These are phyloP conservation scores for Deinandra increscens DNA, from an alignment of 129 eudicot species.

Conservation along the genomic window DNA sequence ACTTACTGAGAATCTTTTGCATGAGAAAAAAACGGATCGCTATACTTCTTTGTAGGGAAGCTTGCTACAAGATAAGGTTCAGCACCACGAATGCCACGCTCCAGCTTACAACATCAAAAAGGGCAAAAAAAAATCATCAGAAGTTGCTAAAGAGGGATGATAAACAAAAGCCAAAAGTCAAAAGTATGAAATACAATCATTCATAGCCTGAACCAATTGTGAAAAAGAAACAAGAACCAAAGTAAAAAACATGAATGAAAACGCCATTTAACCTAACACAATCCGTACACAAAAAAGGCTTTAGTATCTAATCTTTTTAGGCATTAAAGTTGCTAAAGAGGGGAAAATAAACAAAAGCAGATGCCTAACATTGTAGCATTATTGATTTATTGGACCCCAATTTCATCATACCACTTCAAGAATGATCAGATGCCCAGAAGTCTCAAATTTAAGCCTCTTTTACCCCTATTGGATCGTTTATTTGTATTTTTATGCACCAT, in stretches of 20 bases:
- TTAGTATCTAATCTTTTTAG: slow-evolving; percentile 22
- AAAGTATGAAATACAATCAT: slow-evolving; percentile 1
- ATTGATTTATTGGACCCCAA: slow-evolving; percentile 24
- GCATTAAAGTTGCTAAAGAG: slow-evolving; percentile 12
- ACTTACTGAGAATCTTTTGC: slow-evolving; percentile 82
- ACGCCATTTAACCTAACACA: slow-evolving; percentile 25
- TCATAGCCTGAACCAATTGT: slow-evolving; percentile 1
- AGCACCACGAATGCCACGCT: slow-evolving; percentile 72
- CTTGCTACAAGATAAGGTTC: slow-evolving; percentile 69
- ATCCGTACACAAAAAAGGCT: background rate
- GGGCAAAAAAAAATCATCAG: background rate
- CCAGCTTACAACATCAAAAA: slow-evolving; percentile 48
- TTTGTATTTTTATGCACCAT: too few species aligned
- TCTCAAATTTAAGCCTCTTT: slow-evolving; percentile 12
- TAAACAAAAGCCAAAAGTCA: background rate
- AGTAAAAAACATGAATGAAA: slow-evolving; percentile 18
- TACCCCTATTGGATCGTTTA: too few species aligned
- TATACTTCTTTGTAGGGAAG: slow-evolving; percentile 78
- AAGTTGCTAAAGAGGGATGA: too few species aligned
- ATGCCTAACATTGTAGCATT: slow-evolving; percentile 13
- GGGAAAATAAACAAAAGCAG: slow-evolving; percentile 18
- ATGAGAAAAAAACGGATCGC: slow-evolving; percentile 58
- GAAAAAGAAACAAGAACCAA: slow-evolving; percentile 5
- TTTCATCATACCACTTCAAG: slow-evolving; percentile 26
- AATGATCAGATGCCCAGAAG: slow-evolving; percentile 16